Evolutionary conservation across 164 flowering plant species (phyloP).

Genomic region (Stephania japonica): DNA sequence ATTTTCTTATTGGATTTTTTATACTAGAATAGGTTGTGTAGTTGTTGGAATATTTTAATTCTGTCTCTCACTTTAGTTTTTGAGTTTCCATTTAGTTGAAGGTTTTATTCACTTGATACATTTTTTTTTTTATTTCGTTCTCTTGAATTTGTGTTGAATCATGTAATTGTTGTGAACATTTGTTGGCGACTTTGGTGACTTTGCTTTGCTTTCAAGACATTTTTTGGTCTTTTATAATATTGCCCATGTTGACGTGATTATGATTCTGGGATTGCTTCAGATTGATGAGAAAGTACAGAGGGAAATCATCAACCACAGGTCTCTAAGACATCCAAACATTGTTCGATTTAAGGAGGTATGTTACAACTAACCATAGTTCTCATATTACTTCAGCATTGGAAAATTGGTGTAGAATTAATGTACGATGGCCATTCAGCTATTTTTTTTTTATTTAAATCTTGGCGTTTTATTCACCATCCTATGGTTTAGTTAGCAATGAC

Average conservation of each 20-base stretch:
- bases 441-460: too few relatives aligned
- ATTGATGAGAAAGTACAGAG: slow-evolving; percentile 3
- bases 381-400: neutral
- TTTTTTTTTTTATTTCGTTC: neutral
- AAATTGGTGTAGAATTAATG: neutral
- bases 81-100: neutral
- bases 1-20: neutral
- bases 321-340: neutral
- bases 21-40: neutral
- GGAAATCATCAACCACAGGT: slow-evolving; percentile 6
- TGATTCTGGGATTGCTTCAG: neutral
- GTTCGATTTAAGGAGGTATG: slow-evolving; percentile 7
- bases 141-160: neutral
- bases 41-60: too few relatives aligned
- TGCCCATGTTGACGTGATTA: neutral
- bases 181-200: neutral
- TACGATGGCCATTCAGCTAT: too few relatives aligned
- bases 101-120: neutral
- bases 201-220: neutral
- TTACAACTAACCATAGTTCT: neutral
- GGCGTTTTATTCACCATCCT: too few relatives aligned
- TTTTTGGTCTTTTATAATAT: neutral
- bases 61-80: neutral
- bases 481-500: too few relatives aligned
- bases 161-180: neutral